These are phyloP conservation scores for Leccinum rimulosum DNA, from an alignment of 768 basidiomycete genomes.

Conservation along the genomic window DNA sequence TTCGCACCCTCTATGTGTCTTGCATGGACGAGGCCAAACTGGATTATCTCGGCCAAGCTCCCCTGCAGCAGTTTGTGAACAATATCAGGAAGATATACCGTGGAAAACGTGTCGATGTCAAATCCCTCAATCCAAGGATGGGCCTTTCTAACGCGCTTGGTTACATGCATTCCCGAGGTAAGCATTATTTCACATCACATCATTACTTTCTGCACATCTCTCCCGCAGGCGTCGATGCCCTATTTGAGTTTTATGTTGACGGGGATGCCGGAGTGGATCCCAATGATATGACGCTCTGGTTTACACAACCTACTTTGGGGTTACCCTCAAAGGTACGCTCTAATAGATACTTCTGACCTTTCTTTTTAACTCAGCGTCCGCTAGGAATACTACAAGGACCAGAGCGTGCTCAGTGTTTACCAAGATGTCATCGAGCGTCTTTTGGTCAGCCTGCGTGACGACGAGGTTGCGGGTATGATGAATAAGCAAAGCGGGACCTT, in stretches of 20 bases:
- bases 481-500: slow-evolving; percentile 8
- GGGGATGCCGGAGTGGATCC: slow-evolving; percentile 88
- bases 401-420: slow-evolving; percentile 67
- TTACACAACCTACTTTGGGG: slow-evolving; percentile 76
- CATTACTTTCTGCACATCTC: background rate
- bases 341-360: background rate
- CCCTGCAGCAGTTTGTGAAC: slow-evolving; percentile 65
- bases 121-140: slow-evolving; percentile 35
- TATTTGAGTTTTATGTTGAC: slow-evolving; percentile 83
- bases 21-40: slow-evolving; percentile 81
- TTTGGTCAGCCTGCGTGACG: slow-evolving; percentile 56
- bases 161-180: slow-evolving; percentile 85
- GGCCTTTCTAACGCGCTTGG: slow-evolving; percentile 82
- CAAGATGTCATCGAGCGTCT: slow-evolving; percentile 64
- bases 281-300: slow-evolving; percentile 81
- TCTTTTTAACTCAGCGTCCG: slow-evolving; percentile 1
- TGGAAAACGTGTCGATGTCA: slow-evolving; percentile 45
- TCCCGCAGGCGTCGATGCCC: slow-evolving; percentile 61
- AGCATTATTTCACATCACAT: slow-evolving; percentile 14
- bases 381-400: slow-evolving; percentile 89
- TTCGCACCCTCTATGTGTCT: slow-evolving; percentile 70
- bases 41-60: slow-evolving; percentile 67
- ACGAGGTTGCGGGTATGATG: slow-evolving; percentile 25
- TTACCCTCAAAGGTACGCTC: slow-evolving; percentile 77
- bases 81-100: slow-evolving; percentile 59